Base-by-base conservation (phyloP, 306 rosid species). In the Casuarina glauca region DNA sequence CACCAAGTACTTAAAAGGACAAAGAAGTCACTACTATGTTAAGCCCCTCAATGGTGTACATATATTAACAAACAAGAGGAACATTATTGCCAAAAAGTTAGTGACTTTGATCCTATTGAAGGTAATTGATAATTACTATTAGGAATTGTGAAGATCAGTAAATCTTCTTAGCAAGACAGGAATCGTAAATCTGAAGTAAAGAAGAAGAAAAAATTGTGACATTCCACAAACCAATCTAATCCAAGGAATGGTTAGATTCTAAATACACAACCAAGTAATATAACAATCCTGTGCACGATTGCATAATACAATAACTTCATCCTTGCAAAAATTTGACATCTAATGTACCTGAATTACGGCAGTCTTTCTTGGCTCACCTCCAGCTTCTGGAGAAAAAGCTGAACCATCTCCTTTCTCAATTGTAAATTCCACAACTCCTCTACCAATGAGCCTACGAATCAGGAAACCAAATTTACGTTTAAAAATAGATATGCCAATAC, bases 371-470 rank as follows among this genome's bases (percentile, higher is more conserved):
- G 75, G 44, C 80, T 92, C 97, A 77, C 98, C 98, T 7, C 91
- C 89, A 71, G 84, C 80, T 83, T 83, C 85, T n/a, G 95, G 92
- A 78, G 97, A 83, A 92, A 94, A 92, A 48, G 93, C 68, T 52
- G 97, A 90, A 80, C 89, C 93, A 58, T 92, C 97, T 83, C 84
- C 92, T 83, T 90, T 92, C 85, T 89, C 97, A 74, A 94, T 76
- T 58, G 86, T 87, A 61, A 94, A 85, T 85, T 94, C 98, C 61
- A 92, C 95, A 77, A 80, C 87, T 84, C 95, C 98, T 89, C 97
- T 90, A 74, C 97, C 97, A 39, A 90, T 80, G 79, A 94, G 89
- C 89, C 97, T 92, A 81, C 76, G 87, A 69, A 71, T 82, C 64
- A 76, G 26, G 71, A 74, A 73, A 79, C 44, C 78, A 64, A 48